Evolutionary conservation across 371 early-diverging fungal genomes (phyloP), one percentile per base, ranked within the genome.

Genomic region (Circinella umbellata): DNA sequence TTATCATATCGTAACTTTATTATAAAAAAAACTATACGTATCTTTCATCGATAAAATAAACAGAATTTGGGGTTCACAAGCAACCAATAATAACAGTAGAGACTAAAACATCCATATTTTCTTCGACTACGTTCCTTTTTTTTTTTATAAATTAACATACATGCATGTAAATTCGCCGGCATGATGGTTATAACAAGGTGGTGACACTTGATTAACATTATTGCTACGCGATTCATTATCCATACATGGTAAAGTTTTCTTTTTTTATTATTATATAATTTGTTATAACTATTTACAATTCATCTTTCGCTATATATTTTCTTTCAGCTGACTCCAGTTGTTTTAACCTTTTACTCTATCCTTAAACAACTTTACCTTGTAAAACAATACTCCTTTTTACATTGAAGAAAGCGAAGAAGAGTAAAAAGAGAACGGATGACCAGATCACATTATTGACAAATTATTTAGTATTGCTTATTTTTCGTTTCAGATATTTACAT

Each of bases 191-290:
- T 5, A n/a, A 34, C 9, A 34, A 57, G 54, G 54, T 54, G 54
- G 8, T n/a, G n/a, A 10, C n/a, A 11, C 17, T 54, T n/a, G 20
- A 54, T 8, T 15, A 54, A 54, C 47, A 51, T 13, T 17, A 51
- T 51, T 17, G 3, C 57, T 57, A n/a, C 57, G 57, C 57, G 57
- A n/a, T 18, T 57, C 27, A 57, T 34, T 27, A 27, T 57, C 57
- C 57, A 57, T 10, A 57, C 20, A 10, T 0, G 57, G 27, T 27
- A 57, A 57, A 57, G 27, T 34, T 57, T 57, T 20, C 20, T 18
- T 27, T 27, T 18, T 53, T 53, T 6, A 1, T 53, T 15, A 42
- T 42, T 11, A 42, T 42, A 42, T 42, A 9, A 11, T 42, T 2
- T 42, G 42, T 11, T 42, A 42, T 42, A 42, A 47, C 47, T 47